phyloP scores from a whole-genome alignment of 768 basidiomycete genomes.

The Leccinum imitatum region DNA sequence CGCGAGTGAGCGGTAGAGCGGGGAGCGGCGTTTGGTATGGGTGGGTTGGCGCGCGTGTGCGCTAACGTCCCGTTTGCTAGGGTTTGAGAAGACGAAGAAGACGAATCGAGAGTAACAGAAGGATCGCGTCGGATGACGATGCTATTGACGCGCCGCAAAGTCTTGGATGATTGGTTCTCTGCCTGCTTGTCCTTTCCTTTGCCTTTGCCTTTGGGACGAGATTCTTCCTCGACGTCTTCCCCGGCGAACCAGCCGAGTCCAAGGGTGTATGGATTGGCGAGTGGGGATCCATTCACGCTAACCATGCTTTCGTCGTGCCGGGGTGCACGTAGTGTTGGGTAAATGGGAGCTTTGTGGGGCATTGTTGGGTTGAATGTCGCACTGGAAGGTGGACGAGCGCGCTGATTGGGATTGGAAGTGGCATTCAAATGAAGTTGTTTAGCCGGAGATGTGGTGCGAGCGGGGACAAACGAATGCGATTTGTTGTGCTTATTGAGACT shows the following conservation, averaged over 20 bases:
- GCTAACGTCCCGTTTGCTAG: slow-evolving; percentile 18
- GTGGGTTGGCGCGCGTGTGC: slow-evolving; percentile 13
- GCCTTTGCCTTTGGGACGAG: slow-evolving; percentile 15
- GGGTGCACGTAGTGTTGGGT: slow-evolving; percentile 57
- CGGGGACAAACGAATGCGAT: slow-evolving; percentile 27
- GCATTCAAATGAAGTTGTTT: slow-evolving; percentile 34
- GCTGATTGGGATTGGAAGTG: slow-evolving; percentile 8
- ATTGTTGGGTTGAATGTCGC: slow-evolving; percentile 74
- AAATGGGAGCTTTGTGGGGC: slow-evolving; percentile 40
- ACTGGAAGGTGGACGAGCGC: slow-evolving; percentile 52
- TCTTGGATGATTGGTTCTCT: slow-evolving; percentile 13
- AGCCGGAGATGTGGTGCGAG: slow-evolving; percentile 52
- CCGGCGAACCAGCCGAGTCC: slow-evolving; percentile 58
- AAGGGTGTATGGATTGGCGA: slow-evolving; percentile 74
- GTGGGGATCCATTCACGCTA: slow-evolving; percentile 79
- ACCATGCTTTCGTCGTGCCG: slow-evolving; percentile 76
- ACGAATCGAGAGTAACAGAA: slow-evolving; percentile 39
- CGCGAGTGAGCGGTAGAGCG: slow-evolving; percentile 36
- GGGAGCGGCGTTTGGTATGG: not conserved
- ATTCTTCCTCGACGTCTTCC: slow-evolving; percentile 28
- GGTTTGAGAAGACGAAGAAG: slow-evolving; percentile 25
- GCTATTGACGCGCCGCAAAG: slow-evolving; percentile 48
- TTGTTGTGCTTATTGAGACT: slow-evolving; percentile 36
- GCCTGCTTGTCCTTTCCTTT: slow-evolving; percentile 27
- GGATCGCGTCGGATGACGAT: slow-evolving; percentile 64